Evolutionary conservation across 2,329 filamentous ascomycete genomes (phyloP), one percentile per base, ranked within the genome.

Genomic region (Rhinocladiella mackenziei): DNA sequence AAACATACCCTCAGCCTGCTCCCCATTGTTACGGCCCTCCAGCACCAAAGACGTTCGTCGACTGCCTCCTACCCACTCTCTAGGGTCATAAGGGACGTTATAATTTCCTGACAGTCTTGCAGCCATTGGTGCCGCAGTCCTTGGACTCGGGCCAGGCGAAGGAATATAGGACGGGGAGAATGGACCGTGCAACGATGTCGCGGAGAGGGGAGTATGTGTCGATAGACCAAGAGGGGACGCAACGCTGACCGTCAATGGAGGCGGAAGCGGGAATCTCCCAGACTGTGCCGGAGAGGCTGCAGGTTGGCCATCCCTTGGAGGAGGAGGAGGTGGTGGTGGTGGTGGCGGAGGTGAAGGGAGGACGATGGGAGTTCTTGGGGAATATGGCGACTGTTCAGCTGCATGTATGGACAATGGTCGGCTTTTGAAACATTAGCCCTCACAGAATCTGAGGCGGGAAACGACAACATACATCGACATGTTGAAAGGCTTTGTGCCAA

Each of bases 21-120:
- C 26, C 7, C 33, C 39, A 17, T 26, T 13, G 26, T 17, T 20
- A 14, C 35, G 43, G 23, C 32, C 20, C 17, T 45, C 47, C 20
- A 41, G 10, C 28, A 44, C 36, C 22, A 48, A 22, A 13, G 49
- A 55, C 4, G 40, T 26, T 19, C 39, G 36, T 14, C 39, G 50
- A 39, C 61, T 60, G 31, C 68, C 62, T 14, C 66, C 65, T 1
- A 65, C 68, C 71, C 71, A 74, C 60, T 73, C 67, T 48, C 69
- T 68, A 25, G 71, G 71, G 51, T 74, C 71, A 50, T 74, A 74
- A 6, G 67, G 64, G 17, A 66, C 62, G 56, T 59, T 70, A 50
- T 70, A 72, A 20, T 58, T 56, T 19, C 60, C 44, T 5, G 58
- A 43, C 33, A 66, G 61, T 50, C 70, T 65, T 33, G 63, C 61